Evolutionary conservation across 331 rosid species (phyloP), one percentile per base, ranked within the genome.

Genomic region (Acacia concinna): DNA sequence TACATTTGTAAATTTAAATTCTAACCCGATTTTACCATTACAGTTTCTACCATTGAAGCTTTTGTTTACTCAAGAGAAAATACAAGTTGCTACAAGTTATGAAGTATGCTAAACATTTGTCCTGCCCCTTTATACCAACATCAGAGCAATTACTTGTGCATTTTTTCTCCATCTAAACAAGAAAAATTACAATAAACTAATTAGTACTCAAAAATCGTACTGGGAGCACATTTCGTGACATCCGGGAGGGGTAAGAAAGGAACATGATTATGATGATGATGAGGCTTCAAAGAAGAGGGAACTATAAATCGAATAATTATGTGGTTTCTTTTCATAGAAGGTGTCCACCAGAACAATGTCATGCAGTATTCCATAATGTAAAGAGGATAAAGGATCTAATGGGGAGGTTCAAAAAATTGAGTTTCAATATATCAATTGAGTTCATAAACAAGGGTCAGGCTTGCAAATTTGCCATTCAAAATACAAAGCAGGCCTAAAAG

Each of bases 31-130:
- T 68, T 49, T 68, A 44, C 57, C 72, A 57, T 80, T 79, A 12
- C 83, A 95, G 98, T 94, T 95, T 90, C 87, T 90, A 67, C 91
- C 99, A 17, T 79, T 89, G 91, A 95, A 93, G 84, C 78, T 43
- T 83, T 54, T 81, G 82, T 74, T 76, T 81, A 52, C 31, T 78
- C 88, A 95, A 98, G 93, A 90, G 87, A 85, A 95, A 95, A 74
- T 95, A 95, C 63, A 96, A 93, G 88, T 64, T 76, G 84, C 88
- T 37, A 63, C 88, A 90, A 27, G 93, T 93, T 79, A 20, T 75
- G 37, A 64, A 23, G 15, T 5, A 71, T 44, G 82, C 60, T 11
- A 87, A 92, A 4, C 75, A 69, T 3, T 3, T 78, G 57, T 46
- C 83, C 30, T 86, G 92, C 63, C 85, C 86, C 40, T 84, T 78